These are phyloP conservation scores for Helenozyma baotianmanensis DNA, from an alignment of 805 yeast genomes.

Conservation along the genomic window DNA sequence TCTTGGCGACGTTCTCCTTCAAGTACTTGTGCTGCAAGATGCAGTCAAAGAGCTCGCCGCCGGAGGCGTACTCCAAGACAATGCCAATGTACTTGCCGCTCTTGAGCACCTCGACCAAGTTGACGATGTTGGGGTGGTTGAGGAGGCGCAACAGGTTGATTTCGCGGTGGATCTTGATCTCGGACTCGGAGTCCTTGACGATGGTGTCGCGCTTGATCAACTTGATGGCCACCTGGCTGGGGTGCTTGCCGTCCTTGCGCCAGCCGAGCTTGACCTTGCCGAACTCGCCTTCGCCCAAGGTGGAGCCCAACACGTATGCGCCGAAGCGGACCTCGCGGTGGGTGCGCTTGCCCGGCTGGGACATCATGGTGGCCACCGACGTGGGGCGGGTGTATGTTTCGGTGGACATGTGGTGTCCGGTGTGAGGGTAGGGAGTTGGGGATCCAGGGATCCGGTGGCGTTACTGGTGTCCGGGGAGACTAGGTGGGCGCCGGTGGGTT, in stretches of 20 bases:
- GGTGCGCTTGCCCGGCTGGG: neutral
- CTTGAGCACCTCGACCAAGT: constrained; percentile 86
- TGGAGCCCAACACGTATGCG: constrained; percentile 82
- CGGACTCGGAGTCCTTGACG: constrained; percentile 81
- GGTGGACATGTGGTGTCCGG: no score
- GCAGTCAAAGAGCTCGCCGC: constrained; percentile 94
- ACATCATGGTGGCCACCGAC: no score
- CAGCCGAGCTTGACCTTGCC: constrained; percentile 97
- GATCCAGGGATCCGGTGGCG: no score
- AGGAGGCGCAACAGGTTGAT: constrained; percentile 82
- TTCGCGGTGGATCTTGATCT: constrained; percentile 86
- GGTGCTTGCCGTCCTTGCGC: constrained; percentile 77
- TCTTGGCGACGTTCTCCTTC: constrained; percentile 82
- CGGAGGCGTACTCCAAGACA: constrained; percentile 93
- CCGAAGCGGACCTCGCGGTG: constrained; percentile 82
- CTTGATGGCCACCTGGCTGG: constrained; percentile 89
- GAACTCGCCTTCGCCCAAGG: constrained; percentile 96
- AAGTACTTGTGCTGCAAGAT: constrained; percentile 81
- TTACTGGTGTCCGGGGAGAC: no score
- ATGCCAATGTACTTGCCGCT: constrained; percentile 95
- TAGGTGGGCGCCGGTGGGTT: no score
- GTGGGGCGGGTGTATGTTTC: no score
- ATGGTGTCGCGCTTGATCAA: constrained; percentile 84
- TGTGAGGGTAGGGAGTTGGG: no score
- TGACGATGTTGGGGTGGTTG: constrained; percentile 91